Percentiles rank a stretch among this genome's conserved stretches.
Conservation (phyloP, 345 rosid genomes). For the Angophora floribunda region DNA sequence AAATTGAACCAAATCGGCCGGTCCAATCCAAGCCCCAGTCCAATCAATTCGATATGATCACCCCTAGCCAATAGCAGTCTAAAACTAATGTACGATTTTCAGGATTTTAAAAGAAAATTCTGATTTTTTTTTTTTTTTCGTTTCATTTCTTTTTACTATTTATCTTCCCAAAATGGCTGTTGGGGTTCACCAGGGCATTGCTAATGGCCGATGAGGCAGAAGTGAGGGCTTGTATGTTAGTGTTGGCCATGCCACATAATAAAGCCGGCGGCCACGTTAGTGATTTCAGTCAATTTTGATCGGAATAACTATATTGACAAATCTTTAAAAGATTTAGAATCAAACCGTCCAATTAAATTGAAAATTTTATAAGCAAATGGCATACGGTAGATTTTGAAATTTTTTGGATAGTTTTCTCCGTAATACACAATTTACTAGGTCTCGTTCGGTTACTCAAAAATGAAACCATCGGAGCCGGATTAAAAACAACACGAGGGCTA, state of each 20-base stretch:
- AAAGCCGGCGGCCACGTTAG: neutral
- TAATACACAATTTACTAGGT: neutral
- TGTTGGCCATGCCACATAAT: neutral
- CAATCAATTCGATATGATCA: no score
- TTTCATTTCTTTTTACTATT: neutral
- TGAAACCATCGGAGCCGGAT: neutral
- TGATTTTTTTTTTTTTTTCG: neutral
- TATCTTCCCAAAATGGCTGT: neutral
- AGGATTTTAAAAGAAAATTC: neutral
- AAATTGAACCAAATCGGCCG: no score
- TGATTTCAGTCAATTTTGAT: neutral
- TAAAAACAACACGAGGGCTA: neutral
- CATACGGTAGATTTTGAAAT: neutral
- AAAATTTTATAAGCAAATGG: neutral
- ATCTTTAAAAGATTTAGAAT: neutral
- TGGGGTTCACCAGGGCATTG: fast-evolving
- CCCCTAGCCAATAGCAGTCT: no score
- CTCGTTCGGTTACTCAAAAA: neutral
- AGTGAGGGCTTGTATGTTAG: neutral
- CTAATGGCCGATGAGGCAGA: neutral
- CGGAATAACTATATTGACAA: neutral
- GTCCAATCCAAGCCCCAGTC: no score
- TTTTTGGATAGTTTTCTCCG: neutral
- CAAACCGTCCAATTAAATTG: neutral
- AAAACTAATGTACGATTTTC: neutral